Evolutionary conservation across 2,329 filamentous ascomycete species (phyloP), one percentile per base, ranked within the genome.

Genomic region (Tetracladium maxilliforme): DNA sequence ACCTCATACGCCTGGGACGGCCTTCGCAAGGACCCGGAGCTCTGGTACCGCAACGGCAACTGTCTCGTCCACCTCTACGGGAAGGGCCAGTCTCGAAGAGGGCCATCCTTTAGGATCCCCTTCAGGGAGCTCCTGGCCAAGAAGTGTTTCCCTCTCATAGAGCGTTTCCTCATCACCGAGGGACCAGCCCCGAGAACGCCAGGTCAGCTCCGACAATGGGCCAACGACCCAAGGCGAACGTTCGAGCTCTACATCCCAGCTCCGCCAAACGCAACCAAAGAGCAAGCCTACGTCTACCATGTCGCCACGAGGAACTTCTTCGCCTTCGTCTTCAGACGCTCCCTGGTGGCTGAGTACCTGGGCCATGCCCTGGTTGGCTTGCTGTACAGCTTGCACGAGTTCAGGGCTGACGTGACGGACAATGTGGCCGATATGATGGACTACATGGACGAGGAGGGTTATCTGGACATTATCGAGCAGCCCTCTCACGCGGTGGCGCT

Each of bases 281-380:
- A 61, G 4, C 60, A 72, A 31, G 53, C 64, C 1, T 67, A 70
- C 35, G 47, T 56, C 19, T 76, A 76, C 44, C 73, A 82, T 37
- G 42, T 82, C 5, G 67, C 71, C 2, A 79, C 70, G 4, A 64
- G 80, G 10, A 87, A 87, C 40, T 68, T 83, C 37, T 75, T 86
- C 30, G 79, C 80, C 4, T 84, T 73, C 56, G 45, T 80, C 2
- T 63, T 68, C 29, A 56, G 65, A 4, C 64, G 64, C 31, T 68
- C 79, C 1, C 43, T 86, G 17, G 78, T 83, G 3, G 80, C 78
- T 6, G 52, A 61, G 18, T 61, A 67, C 26, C 59, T 90, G 11
- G 77, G 79, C 2, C 49, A 50, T 12, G 62, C 77, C 1, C 49
- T 86, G 7, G 61, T 76, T 10, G 58, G 60, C 14, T 55, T 87